These are phyloP conservation scores for Sporopachydermia lactativora DNA, from an alignment of 805 yeast genomes.

Conservation along the genomic window DNA sequence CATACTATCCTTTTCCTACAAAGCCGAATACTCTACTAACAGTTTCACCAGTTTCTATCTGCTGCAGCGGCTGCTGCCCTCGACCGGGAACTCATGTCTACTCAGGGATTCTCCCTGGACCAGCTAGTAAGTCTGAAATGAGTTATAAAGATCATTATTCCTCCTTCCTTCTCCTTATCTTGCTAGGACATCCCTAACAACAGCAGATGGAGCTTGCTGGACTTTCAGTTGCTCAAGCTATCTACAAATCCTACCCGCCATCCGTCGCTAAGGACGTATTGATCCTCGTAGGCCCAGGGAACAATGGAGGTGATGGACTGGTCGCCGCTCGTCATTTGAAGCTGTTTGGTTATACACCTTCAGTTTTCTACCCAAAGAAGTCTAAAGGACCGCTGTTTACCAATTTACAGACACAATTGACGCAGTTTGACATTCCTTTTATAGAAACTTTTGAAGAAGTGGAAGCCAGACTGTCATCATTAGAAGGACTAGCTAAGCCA, in stretches of 20 bases:
- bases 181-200: conserved; percentile 4
- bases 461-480: conserved; percentile 16
- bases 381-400: conserved; percentile 40
- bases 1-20: too few relatives aligned
- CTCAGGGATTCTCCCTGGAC: conserved; percentile 68
- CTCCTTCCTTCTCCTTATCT: too few relatives aligned
- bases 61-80: conserved; percentile 49
- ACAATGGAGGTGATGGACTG: conserved; percentile 89
- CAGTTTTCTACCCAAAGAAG: conserved; percentile 66
- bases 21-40: too few relatives aligned
- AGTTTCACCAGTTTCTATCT: conserved; percentile 18
- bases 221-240: conserved; percentile 80
- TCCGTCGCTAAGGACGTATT: conserved; percentile 32
- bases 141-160: not conserved
- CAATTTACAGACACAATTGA: conserved; percentile 52
- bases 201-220: conserved; percentile 89
- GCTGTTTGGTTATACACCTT: conserved; percentile 66
- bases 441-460: conserved; percentile 26
- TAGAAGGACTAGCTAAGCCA: conserved; percentile 15
- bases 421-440: conserved; percentile 46
- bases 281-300: conserved; percentile 88
- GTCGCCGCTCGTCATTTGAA: conserved; percentile 89
- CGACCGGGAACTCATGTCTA: conserved; percentile 79
- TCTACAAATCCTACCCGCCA: conserved; percentile 55
- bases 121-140: conserved; percentile 46